Evolutionary conservation across 257 asterid genomes (phyloP).

Genomic region (Asclepias syriaca): DNA sequence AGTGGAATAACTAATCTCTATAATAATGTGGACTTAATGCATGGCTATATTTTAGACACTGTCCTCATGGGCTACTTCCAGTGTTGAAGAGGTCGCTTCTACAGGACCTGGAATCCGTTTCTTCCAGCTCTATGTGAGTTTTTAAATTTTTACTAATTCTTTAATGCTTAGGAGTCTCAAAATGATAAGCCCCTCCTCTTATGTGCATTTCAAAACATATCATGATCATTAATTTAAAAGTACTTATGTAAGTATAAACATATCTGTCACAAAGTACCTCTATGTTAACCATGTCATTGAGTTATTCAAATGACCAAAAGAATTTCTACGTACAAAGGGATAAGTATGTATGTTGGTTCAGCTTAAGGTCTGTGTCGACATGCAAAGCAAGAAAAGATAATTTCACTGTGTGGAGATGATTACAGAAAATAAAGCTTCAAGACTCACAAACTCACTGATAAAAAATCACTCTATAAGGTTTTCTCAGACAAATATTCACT

Average conservation of each 20-base stretch:
- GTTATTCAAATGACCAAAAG: background rate
- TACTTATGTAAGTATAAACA: background rate
- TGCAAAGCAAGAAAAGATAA: too few species aligned
- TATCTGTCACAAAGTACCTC: background rate
- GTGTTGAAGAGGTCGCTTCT: conserved; percentile 81
- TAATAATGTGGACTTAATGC: conserved; percentile 6
- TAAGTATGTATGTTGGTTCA: too few species aligned
- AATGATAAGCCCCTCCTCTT: background rate
- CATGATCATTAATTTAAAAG: background rate
- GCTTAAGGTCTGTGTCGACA: too few species aligned
- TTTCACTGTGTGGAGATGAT: too few species aligned
- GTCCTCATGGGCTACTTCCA: conserved; percentile 69
- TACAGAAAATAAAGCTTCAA: too few species aligned
- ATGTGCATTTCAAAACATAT: too few species aligned
- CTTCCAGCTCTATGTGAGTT: conserved; percentile 84
- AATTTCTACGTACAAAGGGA: background rate
- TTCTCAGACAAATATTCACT: too few species aligned
- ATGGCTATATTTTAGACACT: conserved; percentile 44
- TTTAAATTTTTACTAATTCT: background rate
- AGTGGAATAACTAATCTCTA: background rate
- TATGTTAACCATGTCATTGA: background rate
- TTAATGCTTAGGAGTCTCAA: background rate
- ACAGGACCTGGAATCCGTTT: conserved; percentile 72
- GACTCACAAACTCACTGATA: too few species aligned
- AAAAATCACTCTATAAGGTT: too few species aligned